Conservation (phyloP, 164 flowering plant genomes). For the Tinospora cordifolia region DNA sequence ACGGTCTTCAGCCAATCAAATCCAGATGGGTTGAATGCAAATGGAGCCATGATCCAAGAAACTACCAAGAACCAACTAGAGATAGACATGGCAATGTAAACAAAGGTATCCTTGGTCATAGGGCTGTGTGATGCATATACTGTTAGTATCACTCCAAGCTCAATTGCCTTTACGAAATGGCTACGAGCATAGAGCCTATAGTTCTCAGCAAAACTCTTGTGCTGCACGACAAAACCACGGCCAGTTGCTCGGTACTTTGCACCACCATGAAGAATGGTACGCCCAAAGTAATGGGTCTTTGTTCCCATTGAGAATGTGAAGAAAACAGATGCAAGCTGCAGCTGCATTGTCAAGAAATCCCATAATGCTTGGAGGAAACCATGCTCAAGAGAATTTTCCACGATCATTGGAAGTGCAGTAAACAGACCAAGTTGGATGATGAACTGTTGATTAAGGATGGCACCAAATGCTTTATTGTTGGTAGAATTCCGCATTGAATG, state of each 20-base stretch:
- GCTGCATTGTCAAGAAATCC: slow-evolving; percentile 89
- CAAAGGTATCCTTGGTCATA: slow-evolving; percentile 44
- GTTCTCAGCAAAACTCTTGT: slow-evolving; percentile 85
- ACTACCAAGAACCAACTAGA: slow-evolving; percentile 88
- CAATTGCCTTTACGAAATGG: slow-evolving; percentile 90
- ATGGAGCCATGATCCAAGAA: slow-evolving; percentile 88
- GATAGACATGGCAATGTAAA: slow-evolving; percentile 67
- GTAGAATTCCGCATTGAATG: slow-evolving; percentile 23
- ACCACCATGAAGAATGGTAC: slow-evolving; percentile 96
- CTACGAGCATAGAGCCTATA: slow-evolving; percentile 88
- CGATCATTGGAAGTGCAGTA: slow-evolving; percentile 89
- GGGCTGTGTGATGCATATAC: slow-evolving; percentile 75
- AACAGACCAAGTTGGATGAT: slow-evolving; percentile 80
- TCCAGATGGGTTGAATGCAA: slow-evolving; percentile 94
- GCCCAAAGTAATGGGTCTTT: slow-evolving; percentile 77
- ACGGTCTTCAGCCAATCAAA: slow-evolving; percentile 97
- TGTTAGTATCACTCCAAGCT: slow-evolving; percentile 66
- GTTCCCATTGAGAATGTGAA: slow-evolving; percentile 94
- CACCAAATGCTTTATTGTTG: slow-evolving; percentile 57
- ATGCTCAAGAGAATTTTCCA: slow-evolving; percentile 77
- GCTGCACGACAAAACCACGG: slow-evolving; percentile 90
- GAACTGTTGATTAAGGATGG: slow-evolving; percentile 79
- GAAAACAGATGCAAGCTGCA: slow-evolving; percentile 75
- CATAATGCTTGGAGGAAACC: slow-evolving; percentile 81
- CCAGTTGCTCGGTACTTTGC: slow-evolving; percentile 98